Percentiles rank a stretch among this genome's conserved stretches.
Evolutionary conservation across 129 eudicot species (phyloP).

Genomic region (Helianthus tuberosus): DNA sequence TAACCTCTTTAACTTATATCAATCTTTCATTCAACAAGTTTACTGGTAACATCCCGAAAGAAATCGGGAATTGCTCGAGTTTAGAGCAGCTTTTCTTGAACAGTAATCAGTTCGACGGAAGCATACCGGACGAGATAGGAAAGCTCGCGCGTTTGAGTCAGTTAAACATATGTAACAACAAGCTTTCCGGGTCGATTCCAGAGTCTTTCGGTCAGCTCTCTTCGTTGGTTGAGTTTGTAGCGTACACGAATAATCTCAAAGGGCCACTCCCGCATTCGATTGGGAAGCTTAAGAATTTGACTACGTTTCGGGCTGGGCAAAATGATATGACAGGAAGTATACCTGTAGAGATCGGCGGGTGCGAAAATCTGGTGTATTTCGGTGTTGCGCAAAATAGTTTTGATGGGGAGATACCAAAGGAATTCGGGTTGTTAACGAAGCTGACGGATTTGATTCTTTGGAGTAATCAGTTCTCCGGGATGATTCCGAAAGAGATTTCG

Average conservation of each 20-base stretch:
- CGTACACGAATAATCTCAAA: slow-evolving; percentile 67
- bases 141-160: slow-evolving; percentile 41
- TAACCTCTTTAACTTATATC: slow-evolving; percentile 49
- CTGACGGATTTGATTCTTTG: slow-evolving; percentile 74
- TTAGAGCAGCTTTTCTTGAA: slow-evolving; percentile 52
- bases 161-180: slow-evolving; percentile 80
- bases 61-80: slow-evolving; percentile 62
- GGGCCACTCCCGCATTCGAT: slow-evolving; percentile 78
- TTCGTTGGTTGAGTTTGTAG: slow-evolving; percentile 65
- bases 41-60: slow-evolving; percentile 64
- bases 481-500: slow-evolving; percentile 70
- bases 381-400: slow-evolving; percentile 86
- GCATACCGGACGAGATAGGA: slow-evolving; percentile 75
- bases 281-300: slow-evolving; percentile 66
- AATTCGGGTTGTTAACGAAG: slow-evolving; percentile 64
- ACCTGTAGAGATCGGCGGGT: slow-evolving; percentile 71
- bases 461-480: slow-evolving; percentile 76
- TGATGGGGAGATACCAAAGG: slow-evolving; percentile 75
- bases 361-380: slow-evolving; percentile 52
- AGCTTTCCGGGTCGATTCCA: slow-evolving; percentile 73
- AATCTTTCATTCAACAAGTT: slow-evolving; percentile 64
- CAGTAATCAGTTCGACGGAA: slow-evolving; percentile 62
- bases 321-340: slow-evolving; percentile 70
- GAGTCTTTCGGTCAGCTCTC: slow-evolving; percentile 73
- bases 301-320: slow-evolving; percentile 78